phyloP scores from a whole-genome alignment of 2,329 filamentous ascomycete species.

The Pseudonectria foliicola region DNA sequence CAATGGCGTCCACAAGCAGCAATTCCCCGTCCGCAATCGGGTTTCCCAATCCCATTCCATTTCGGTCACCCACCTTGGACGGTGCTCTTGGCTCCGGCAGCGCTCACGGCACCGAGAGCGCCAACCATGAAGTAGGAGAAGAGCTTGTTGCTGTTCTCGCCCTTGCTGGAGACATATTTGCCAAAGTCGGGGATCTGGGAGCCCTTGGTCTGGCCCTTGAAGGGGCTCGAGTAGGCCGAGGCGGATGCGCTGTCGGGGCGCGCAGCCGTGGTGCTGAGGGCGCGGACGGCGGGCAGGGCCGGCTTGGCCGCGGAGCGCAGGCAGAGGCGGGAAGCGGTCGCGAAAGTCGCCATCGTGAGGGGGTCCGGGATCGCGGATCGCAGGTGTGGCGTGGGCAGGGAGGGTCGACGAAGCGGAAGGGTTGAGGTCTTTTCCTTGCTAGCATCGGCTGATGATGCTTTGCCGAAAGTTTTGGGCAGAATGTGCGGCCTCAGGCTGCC shows the following conservation, averaged over 20 bases:
- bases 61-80: conserved; percentile 84
- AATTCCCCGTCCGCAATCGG: no score
- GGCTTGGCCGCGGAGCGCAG: conserved; percentile 50
- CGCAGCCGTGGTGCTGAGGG: conserved; percentile 49
- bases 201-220: conserved; percentile 51
- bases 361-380: no score
- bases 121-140: conserved; percentile 99
- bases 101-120: conserved; percentile 83
- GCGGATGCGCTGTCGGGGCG: conserved; percentile 41
- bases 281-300: conserved; percentile 38
- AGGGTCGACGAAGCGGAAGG: conserved; percentile 20
- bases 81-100: conserved; percentile 93
- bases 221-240: conserved; percentile 53
- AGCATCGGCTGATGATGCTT: conserved; percentile 31
- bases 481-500: conserved; percentile 37
- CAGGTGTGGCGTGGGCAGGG: conserved; percentile 21
- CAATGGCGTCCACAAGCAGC: conserved; percentile 25
- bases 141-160: conserved; percentile 69
- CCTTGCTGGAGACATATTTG: conserved; percentile 70
- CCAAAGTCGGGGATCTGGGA: conserved; percentile 82
- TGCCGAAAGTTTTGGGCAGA: conserved; percentile 36
- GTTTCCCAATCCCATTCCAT: no score
- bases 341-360: conserved; percentile 57
- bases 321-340: conserved; percentile 61
- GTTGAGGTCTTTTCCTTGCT: conserved; percentile 44